Conservation (phyloP, 78 protist species). For the Diacronema lutheri region DNA sequence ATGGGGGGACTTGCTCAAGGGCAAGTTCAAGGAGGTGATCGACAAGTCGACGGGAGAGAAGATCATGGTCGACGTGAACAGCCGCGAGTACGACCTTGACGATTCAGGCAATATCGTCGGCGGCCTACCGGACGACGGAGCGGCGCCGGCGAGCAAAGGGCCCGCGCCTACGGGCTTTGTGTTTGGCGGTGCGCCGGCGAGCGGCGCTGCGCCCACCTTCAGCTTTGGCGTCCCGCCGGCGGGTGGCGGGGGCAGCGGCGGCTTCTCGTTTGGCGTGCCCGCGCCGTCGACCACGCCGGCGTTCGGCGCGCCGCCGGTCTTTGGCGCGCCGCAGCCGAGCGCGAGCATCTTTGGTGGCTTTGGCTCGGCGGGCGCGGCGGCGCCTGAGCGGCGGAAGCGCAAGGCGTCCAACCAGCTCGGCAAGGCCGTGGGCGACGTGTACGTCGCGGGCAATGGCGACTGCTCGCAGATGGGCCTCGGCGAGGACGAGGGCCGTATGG, state of each 20-base stretch:
- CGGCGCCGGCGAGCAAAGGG: not conserved
- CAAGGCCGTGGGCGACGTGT: not conserved
- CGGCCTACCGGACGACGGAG: not conserved
- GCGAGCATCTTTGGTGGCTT: not conserved
- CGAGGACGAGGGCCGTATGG: not conserved
- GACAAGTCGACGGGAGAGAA: conserved; percentile 5
- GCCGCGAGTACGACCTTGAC: not conserved
- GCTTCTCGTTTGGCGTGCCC: not conserved
- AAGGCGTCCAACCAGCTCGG: not conserved
- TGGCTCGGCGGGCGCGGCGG: not conserved
- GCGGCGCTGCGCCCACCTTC: not conserved
- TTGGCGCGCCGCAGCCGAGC: not conserved
- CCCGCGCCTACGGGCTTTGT: not conserved
- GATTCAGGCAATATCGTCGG: not conserved
- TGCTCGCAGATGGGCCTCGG: conserved; percentile 12
- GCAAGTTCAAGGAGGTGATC: not conserved
- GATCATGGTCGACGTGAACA: not conserved
- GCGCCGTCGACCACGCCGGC: not conserved
- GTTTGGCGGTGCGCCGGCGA: not conserved
- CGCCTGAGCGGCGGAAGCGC: not conserved
- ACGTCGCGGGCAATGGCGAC: conserved; percentile 3
- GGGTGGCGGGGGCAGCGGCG: not conserved
- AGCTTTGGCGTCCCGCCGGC: not conserved
- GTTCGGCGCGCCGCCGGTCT: not conserved
- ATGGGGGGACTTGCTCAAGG: not conserved